These are phyloP conservation scores for Glomus cerebriforme DNA, from an alignment of 192 early-diverging fungal genomes.

Conservation along the genomic window DNA sequence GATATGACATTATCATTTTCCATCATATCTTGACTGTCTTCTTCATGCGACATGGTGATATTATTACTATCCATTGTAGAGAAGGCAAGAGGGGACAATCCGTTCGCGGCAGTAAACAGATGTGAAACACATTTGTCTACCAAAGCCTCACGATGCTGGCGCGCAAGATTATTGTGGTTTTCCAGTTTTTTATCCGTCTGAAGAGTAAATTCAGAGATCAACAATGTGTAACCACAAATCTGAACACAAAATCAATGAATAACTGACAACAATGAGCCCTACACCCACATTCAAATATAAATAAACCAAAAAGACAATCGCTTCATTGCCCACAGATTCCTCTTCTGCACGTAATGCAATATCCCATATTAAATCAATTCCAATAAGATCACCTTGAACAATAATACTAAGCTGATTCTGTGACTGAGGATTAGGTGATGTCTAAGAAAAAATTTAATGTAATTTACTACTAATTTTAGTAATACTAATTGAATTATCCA, in stretches of 20 bases:
- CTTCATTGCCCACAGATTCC: conserved; percentile 41
- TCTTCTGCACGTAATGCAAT: conserved; percentile 42
- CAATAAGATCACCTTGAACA: conserved; percentile 40
- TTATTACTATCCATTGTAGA: background rate
- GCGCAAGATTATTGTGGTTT: conserved; percentile 29
- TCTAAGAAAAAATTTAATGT: background rate
- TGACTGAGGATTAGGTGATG: conserved; percentile 17
- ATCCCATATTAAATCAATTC: conserved; percentile 50
- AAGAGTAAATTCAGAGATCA: background rate
- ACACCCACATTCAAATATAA: conserved; percentile 35
- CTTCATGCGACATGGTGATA: background rate
- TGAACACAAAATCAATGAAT: background rate
- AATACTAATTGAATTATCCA: background rate
- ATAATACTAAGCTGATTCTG: conserved; percentile 15
- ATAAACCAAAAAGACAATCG: conserved; percentile 39
- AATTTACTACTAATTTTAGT: background rate
- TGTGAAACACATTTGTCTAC: conserved; percentile 47
- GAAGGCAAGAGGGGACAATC: conserved; percentile 4
- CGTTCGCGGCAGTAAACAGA: conserved; percentile 37
- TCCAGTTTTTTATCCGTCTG: conserved; percentile 36
- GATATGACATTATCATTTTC: conserved; percentile 6
- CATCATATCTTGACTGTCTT: conserved; percentile 10
- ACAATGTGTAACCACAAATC: background rate
- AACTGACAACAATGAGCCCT: background rate
- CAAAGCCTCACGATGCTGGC: conserved; percentile 41